These are phyloP conservation scores for Suillus sp. DNA, from an alignment of 768 basidiomycete species.

Conservation along the genomic window DNA sequence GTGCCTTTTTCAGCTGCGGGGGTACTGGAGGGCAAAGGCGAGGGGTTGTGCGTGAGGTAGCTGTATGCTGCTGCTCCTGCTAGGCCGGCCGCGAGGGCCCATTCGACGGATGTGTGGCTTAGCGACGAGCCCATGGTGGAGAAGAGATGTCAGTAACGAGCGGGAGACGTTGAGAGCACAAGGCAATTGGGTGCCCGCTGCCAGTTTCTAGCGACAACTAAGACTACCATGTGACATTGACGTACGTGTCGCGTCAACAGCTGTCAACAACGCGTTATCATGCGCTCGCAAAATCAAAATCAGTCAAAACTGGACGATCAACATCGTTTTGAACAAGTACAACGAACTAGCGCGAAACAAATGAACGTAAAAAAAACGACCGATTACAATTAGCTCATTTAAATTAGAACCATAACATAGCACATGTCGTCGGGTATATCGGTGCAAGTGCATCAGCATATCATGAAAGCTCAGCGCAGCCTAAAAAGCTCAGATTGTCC, in stretches of 20 bases:
- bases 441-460: neutral
- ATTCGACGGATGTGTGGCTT: slow-evolving; percentile 44
- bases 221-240: slow-evolving; percentile 12
- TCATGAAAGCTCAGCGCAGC: slow-evolving; percentile 22
- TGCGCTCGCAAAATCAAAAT: slow-evolving; percentile 10
- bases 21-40: neutral
- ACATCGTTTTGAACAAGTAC: slow-evolving; percentile 1
- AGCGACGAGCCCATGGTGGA: slow-evolving; percentile 47
- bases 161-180: slow-evolving; percentile 3
- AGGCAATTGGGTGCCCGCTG: neutral
- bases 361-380: neutral
- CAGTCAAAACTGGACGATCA: too few relatives aligned
- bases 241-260: slow-evolving; percentile 33
- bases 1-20: slow-evolving; percentile 24
- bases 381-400: slow-evolving; percentile 18
- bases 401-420: slow-evolving; percentile 11
- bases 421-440: slow-evolving; percentile 4
- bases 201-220: neutral
- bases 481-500: slow-evolving; percentile 44
- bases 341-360: neutral
- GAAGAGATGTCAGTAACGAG: neutral
- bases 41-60: slow-evolving; percentile 29
- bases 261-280: slow-evolving; percentile 26
- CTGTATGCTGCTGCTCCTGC: slow-evolving; percentile 45
- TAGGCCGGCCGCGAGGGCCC: slow-evolving; percentile 39